A percentile compares a stretch with the other conserved stretches of the same genome.
Evolutionary conservation across 2,329 filamentous ascomycete genomes (phyloP).

Genomic region (Ilyonectria sp.): DNA sequence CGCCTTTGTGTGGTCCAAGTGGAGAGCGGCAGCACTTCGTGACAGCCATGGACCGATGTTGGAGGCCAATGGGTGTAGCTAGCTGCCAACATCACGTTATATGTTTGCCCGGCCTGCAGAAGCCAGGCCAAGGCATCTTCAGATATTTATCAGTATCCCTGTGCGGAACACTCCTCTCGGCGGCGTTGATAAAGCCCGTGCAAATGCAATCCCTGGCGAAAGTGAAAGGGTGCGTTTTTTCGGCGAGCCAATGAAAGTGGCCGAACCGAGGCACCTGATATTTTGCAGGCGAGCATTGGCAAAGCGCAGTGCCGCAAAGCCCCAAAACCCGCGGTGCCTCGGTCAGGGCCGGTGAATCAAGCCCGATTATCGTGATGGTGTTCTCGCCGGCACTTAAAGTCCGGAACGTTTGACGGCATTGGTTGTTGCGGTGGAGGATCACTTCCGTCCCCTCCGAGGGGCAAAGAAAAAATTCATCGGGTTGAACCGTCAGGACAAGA

Average conservation of each 20-base stretch:
- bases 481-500: background rate
- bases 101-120: constrained; percentile 1
- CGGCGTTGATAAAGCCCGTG: constrained; percentile 14
- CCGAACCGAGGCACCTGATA: constrained; percentile 31
- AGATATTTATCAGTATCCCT: constrained; percentile 34
- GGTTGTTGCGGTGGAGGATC: constrained; percentile 22
- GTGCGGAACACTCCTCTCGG: constrained; percentile 8
- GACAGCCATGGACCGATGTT: constrained; percentile 14
- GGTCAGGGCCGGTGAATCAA: constrained; percentile 28
- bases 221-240: background rate
- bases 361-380: constrained; percentile 14
- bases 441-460: constrained; percentile 7
- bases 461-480: constrained; percentile 20
- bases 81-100: constrained; percentile 23
- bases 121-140: constrained; percentile 14
- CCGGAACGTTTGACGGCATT: constrained; percentile 18
- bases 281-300: background rate
- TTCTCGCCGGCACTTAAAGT: constrained; percentile 24
- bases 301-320: constrained; percentile 1
- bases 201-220: constrained; percentile 14
- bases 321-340: constrained; percentile 5
- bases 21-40: constrained; percentile 13
- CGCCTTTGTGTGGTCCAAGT: constrained; percentile 26
- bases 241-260: constrained; percentile 20
- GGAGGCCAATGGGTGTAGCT: constrained; percentile 11